phyloP scores from a whole-genome alignment of 2,329 filamentous ascomycete species.

The Trichophyton benhamiae region DNA sequence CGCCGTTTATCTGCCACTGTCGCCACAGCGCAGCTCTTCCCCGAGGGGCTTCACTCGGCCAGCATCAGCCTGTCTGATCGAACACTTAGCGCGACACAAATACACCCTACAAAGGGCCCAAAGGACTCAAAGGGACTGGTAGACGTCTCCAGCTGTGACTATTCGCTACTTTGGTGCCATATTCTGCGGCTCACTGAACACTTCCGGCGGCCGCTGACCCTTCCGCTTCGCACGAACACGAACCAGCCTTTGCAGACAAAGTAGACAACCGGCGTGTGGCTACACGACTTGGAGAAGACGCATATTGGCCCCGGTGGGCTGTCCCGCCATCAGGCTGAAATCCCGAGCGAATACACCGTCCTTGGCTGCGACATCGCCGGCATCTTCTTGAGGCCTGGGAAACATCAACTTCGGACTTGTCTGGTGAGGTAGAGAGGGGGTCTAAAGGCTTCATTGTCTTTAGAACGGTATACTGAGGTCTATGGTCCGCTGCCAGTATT shows the following conservation, averaged over 20 bases:
- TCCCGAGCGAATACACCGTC: background rate
- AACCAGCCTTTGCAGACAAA: background rate
- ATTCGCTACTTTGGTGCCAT: background rate
- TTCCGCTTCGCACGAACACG: background rate
- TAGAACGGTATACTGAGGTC: background rate
- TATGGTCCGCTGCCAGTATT: background rate
- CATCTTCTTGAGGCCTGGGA: background rate
- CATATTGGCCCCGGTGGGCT: constrained; percentile 1
- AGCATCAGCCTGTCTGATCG: background rate
- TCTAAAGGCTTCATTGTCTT: background rate
- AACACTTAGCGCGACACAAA: background rate
- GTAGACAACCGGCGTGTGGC: background rate
- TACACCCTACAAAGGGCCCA: background rate
- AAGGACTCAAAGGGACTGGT: too few relatives aligned
- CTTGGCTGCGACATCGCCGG: background rate
- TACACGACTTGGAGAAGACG: constrained; percentile 1
- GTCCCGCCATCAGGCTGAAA: constrained; percentile 1
- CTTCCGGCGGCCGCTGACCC: background rate
- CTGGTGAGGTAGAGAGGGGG: background rate
- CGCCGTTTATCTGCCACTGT: background rate
- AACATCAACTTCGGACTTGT: too few relatives aligned
- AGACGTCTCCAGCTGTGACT: background rate
- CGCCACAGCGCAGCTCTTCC: background rate
- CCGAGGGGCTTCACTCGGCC: background rate
- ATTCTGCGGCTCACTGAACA: background rate